Conservation (phyloP, 192 early-diverging fungal species). For the Coemansia sp. region DNA sequence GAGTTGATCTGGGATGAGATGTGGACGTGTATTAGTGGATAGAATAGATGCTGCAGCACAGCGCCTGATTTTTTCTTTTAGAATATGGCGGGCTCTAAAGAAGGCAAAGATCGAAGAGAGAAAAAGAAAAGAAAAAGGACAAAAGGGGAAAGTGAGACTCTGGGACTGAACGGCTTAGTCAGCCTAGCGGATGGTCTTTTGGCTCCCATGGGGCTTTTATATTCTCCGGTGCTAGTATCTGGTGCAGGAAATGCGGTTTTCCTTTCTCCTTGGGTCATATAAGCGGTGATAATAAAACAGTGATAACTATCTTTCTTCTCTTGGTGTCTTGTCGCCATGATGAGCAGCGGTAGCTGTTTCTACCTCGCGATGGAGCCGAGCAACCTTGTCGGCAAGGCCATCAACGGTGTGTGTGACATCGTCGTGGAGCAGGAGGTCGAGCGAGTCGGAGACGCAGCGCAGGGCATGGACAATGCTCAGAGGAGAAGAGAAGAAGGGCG, state of each 20-base stretch:
- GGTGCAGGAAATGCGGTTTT: no score
- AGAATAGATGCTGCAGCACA: no score
- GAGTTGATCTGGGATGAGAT: no score
- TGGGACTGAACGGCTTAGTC: no score
- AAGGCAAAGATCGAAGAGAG: neutral
- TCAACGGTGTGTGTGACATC: neutral
- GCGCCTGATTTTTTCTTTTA: no score
- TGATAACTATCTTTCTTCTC: neutral
- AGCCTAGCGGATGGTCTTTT: no score
- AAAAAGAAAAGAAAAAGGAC: neutral
- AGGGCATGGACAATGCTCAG: slow-evolving; percentile 17
- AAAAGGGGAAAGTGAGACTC: neutral
- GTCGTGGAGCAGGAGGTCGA: slow-evolving; percentile 21
- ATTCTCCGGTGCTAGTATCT: no score
- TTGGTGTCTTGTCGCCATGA: neutral
- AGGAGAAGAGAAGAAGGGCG: slow-evolving; percentile 20
- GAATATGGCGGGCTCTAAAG: no score
- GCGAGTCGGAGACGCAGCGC: slow-evolving; percentile 8
- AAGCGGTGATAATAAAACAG: no score
- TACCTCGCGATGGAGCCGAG: neutral
- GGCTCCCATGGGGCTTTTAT: no score
- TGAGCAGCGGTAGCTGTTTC: neutral
- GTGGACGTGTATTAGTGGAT: no score
- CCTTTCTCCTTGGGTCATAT: neutral
- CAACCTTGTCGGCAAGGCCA: slow-evolving; percentile 3